Evolutionary conservation across 306 rosid genomes (phyloP), one percentile per base, ranked within the genome.

Genomic region (Medicago truncatula): DNA sequence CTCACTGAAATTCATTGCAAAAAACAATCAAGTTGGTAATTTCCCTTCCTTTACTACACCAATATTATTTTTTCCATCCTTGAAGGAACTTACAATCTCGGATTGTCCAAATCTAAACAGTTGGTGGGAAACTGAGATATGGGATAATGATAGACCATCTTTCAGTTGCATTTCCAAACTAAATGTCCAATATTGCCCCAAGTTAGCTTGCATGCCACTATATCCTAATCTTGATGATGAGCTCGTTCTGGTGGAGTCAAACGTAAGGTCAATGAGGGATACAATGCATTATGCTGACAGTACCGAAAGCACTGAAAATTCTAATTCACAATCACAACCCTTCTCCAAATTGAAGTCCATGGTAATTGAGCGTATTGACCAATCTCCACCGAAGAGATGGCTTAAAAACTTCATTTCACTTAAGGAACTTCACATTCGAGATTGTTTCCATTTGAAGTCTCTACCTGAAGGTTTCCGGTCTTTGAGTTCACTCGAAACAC

Each of bases 311-410:
- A 44, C 4, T 44, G 50, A 10, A 44, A 3, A 5, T 44, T 44
- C n/a, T 12, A 44, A 44, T 3, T 44, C 50, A 44, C 50, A 23
- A 9, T 0, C 9, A 3, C 16, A 6, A 38, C 11, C 60, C 62
- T 52, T 80, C 9, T 80, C 80, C 63, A 67, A 74, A 8, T 74
- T 80, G 25, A 74, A 44, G 62, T 18, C 3, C 15, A 10, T 80
- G 61, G 1, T 5, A 2, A 10, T 74, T 44, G 39, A 13, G 0
- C 4, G 14, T 1, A 17, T 72, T 13, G 20, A 61, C 0, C 6
- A 63, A 2, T 12, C 8, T 17, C 34, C n/a, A 8, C 20, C 20
- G 10, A 6, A 16, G 14, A 0, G 0, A 0, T 76, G 73, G 82
- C 18, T 71, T 2, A 1, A 16, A 1, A n/a, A 44, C 34, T 71